Base-by-base conservation (phyloP, 805 yeast species). In the Candida maltosa region DNA sequence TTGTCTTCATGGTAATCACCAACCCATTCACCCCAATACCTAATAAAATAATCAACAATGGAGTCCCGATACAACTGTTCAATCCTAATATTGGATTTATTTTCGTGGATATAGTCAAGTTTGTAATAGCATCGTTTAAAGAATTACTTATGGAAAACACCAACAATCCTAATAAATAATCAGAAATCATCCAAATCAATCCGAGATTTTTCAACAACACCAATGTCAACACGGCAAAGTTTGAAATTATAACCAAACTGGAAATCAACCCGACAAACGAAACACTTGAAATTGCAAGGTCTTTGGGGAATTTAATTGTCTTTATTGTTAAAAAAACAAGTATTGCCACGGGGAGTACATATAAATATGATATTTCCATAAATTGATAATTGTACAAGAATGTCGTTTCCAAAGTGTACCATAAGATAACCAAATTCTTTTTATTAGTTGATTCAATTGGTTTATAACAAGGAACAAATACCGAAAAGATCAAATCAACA, bases 11-110 rank as follows among this genome's bases (percentile, higher is more conserved):
- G 21, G 60, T 49, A 4, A 65, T 45, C 25, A 61, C 42, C 3
- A 57, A 23, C 2, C 76, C 70, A 47, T 73, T 73, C 10, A 66
- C 46, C 0, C 81, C 81, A 15, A 75, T 58, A 2, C 80, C 81
- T 14, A 74, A 49, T 40, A 75, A 51, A 6, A 72, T 65, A 28
- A 71, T 60, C 10, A 75, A 46, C 10, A 75, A 51, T 0, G 79
- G 78, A 1, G 80, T 70, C 1, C 81, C 80, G 38, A 75, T 59
- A 43, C 80, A 74, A 1, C 80, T 68, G 43, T 70, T 70, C 6
- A 75, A 50, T 0, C 79, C 80, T 11, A 61, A 47, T 6, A 55
- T 42, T 2, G 69, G 62, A 30, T 56, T 48, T 11, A 57, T 42
- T 8, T 66, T 66, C 6, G 66, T 46, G 6, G 76, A 66, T 10